phyloP scores from a whole-genome alignment of 225 moss, liverwort and hornwort genomes.

The Lunularia cruciata region DNA sequence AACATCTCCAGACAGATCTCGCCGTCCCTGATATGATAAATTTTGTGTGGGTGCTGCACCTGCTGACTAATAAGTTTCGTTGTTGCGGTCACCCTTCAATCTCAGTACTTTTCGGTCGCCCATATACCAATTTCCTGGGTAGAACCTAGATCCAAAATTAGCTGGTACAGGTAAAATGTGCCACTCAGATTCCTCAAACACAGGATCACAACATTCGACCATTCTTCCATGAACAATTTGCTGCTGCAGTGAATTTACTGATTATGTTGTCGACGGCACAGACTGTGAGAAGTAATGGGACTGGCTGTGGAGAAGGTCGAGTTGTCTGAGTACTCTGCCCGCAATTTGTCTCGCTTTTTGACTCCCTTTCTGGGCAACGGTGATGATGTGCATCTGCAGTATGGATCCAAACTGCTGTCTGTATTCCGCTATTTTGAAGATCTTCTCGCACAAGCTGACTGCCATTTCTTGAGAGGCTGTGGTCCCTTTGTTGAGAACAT shows the following conservation, averaged over 20 bases:
- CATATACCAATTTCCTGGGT: not conserved
- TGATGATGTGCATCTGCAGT: conserved; percentile 83
- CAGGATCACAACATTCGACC: too few species aligned
- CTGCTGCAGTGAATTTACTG: not conserved
- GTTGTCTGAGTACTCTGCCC: conserved; percentile 66
- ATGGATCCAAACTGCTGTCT: conserved; percentile 46
- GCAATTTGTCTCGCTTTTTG: conserved; percentile 62
- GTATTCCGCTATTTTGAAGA: conserved; percentile 53
- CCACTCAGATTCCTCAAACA: too few species aligned
- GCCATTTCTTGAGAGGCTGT: conserved; percentile 54
- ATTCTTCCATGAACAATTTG: too few species aligned
- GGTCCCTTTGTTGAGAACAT: conserved; percentile 47
- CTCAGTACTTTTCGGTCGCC: not conserved
- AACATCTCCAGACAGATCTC: too few species aligned
- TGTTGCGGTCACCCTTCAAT: not conserved
- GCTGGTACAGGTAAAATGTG: too few species aligned
- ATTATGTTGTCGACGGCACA: not conserved
- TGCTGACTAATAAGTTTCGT: too few species aligned
- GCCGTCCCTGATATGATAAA: too few species aligned
- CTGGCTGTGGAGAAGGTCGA: conserved; percentile 66
- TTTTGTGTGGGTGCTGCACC: too few species aligned
- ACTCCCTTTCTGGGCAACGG: conserved; percentile 60
- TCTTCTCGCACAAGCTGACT: conserved; percentile 59
- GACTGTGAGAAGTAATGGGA: conserved; percentile 39
- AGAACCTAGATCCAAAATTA: not conserved